These are phyloP conservation scores for Hericium coralloides DNA, from an alignment of 768 basidiomycete species.

Conservation along the genomic window DNA sequence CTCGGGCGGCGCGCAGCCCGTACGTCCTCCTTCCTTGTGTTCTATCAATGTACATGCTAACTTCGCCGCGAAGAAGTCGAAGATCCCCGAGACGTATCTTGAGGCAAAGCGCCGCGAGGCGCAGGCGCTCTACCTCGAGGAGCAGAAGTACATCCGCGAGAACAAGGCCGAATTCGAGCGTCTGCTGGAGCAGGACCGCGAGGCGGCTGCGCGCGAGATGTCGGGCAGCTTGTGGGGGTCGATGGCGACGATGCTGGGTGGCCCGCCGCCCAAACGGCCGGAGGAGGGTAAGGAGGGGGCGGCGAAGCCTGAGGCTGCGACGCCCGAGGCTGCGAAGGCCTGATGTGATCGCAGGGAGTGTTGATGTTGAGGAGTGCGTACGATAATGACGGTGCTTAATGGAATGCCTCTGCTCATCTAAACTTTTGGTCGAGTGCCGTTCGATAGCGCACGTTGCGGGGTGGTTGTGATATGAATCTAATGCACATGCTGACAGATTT, in stretches of 20 bases:
- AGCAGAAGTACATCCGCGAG: conserved; percentile 40
- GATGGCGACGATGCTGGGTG: conserved; percentile 6
- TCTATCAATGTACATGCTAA: neutral
- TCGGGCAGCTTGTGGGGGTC: conserved; percentile 27
- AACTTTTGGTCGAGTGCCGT: neutral
- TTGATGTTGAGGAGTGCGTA: neutral
- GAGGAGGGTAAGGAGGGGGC: conserved; percentile 1
- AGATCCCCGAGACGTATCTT: conserved; percentile 40
- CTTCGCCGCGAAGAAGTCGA: conserved; percentile 19
- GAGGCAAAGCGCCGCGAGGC: conserved; percentile 43
- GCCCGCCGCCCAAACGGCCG: conserved; percentile 5
- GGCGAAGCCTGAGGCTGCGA: neutral
- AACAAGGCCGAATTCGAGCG: conserved; percentile 44
- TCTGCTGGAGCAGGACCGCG: conserved; percentile 41
- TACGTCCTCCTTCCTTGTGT: conserved; percentile 3
- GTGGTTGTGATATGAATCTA: too few relatives aligned
- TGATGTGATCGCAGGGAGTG: neutral
- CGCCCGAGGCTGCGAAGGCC: neutral
- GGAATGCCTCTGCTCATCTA: neutral
- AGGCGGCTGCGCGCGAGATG: conserved; percentile 41
- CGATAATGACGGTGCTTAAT: neutral
- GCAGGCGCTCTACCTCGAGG: conserved; percentile 42
- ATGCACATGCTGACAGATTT: too few relatives aligned
- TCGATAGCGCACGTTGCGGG: neutral
- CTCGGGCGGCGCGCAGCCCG: conserved; percentile 24